Conservation (phyloP, 2,329 filamentous ascomycete species). For the Gremmenia infestans region DNA sequence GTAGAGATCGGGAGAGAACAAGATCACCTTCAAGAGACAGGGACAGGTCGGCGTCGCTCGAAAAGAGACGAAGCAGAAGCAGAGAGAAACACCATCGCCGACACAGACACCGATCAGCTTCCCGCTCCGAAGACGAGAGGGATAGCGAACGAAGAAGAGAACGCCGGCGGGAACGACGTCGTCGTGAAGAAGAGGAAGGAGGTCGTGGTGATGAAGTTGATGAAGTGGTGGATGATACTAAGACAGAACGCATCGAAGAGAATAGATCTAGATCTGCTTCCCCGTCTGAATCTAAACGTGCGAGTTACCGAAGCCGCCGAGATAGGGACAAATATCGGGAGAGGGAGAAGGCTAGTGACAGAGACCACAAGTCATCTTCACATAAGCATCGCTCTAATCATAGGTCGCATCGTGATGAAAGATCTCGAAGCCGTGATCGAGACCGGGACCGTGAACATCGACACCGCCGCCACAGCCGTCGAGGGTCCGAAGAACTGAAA, state of each 20-base stretch:
- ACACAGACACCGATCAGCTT: slow-evolving; percentile 29
- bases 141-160: slow-evolving; percentile 30
- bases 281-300: slow-evolving; percentile 51
- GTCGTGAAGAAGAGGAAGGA: slow-evolving; percentile 24
- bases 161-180: slow-evolving; percentile 26
- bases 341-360: slow-evolving; percentile 39
- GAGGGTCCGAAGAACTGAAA: slow-evolving; percentile 20
- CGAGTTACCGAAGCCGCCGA: slow-evolving; percentile 56
- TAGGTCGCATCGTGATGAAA: slow-evolving; percentile 43
- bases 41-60: slow-evolving; percentile 30
- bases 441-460: slow-evolving; percentile 41
- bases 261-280: slow-evolving; percentile 63
- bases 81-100: slow-evolving; percentile 22
- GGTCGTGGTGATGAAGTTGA: slow-evolving; percentile 12
- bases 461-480: slow-evolving; percentile 25
- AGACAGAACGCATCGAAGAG: slow-evolving; percentile 38
- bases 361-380: slow-evolving; percentile 37
- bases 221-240: slow-evolving; percentile 18
- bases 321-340: slow-evolving; percentile 50
- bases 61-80: slow-evolving; percentile 26
- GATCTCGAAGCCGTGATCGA: slow-evolving; percentile 40
- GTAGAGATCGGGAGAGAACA: slow-evolving; percentile 23
- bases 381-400: slow-evolving; percentile 42
- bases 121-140: slow-evolving; percentile 29
- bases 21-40: slow-evolving; percentile 24